Evolutionary conservation across 129 eudicot species (phyloP).

Genomic region (Chrysanthemum makinoi): DNA sequence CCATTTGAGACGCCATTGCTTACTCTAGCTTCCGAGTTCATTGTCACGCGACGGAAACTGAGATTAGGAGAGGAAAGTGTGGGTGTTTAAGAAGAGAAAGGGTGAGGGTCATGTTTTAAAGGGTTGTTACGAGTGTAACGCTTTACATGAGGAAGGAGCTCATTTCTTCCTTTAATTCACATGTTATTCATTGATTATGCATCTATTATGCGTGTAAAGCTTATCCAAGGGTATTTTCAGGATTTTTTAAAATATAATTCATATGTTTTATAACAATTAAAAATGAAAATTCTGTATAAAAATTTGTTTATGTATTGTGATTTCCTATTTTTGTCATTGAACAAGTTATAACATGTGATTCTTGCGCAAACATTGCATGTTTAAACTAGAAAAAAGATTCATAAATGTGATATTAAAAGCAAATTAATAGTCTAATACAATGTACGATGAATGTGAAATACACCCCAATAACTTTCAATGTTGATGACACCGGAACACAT

Average conservation of each 20-base stretch:
- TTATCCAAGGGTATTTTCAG: background rate
- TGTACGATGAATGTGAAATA: too few species aligned
- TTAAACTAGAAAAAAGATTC: too few species aligned
- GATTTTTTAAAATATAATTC: background rate
- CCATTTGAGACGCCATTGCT: background rate
- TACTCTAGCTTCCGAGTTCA: conserved; percentile 14
- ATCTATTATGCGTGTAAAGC: conserved; percentile 21
- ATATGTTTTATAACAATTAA: background rate
- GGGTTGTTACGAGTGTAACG: conserved; percentile 8
- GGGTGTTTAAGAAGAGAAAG: conserved; percentile 18
- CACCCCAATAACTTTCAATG: too few species aligned
- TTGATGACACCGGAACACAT: too few species aligned
- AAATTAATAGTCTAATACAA: too few species aligned
- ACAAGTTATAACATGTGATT: too few species aligned
- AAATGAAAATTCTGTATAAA: too few species aligned
- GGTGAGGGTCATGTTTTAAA: conserved; percentile 20
- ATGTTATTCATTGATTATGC: conserved; percentile 22
- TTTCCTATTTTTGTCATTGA: too few species aligned
- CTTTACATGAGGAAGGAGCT: background rate
- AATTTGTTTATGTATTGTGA: too few species aligned
- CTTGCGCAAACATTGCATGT: too few species aligned
- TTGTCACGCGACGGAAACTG: conserved; percentile 2
- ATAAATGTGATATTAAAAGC: too few species aligned
- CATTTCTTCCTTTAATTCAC: conserved; percentile 17
- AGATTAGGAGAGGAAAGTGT: conserved; percentile 7